Conservation (phyloP, 768 basidiomycete genomes). For the Xerocomellus chrysenteron region DNA sequence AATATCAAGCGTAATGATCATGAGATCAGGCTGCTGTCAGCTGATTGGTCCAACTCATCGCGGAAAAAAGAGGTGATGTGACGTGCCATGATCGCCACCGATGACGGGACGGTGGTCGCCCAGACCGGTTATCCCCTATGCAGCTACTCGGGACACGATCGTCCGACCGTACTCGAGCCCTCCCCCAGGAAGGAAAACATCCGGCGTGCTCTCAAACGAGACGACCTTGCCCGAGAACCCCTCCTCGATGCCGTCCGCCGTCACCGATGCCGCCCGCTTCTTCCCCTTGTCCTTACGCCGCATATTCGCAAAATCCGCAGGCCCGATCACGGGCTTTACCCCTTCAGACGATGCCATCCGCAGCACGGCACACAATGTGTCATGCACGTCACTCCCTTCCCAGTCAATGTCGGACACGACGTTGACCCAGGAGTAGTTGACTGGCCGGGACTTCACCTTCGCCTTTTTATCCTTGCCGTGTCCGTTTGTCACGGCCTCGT, state of each 20-base stretch:
- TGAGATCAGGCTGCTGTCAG: neutral
- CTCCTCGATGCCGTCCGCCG: conserved; percentile 19
- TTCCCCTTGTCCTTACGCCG: conserved; percentile 30
- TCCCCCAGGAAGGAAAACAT: conserved; percentile 27
- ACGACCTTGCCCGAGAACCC: conserved; percentile 27
- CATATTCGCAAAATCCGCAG: conserved; percentile 21
- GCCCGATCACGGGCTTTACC: conserved; percentile 27
- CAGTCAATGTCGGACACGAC: conserved; percentile 78
- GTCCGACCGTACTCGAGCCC: conserved; percentile 35
- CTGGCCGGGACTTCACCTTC: conserved; percentile 38
- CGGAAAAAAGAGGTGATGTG: neutral
- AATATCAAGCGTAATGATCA: neutral
- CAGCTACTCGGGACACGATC: conserved; percentile 36
- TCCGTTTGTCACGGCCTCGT: conserved; percentile 18
- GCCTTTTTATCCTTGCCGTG: conserved; percentile 31
- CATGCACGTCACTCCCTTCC: conserved; percentile 74
- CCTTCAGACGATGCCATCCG: conserved; percentile 37
- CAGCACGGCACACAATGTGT: conserved; percentile 43
- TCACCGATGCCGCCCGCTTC: conserved; percentile 10
- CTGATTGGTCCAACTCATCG: neutral
- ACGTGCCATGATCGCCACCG: neutral
- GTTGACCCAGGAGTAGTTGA: conserved; percentile 83
- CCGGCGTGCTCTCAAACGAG: conserved; percentile 37
- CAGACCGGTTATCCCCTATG: conserved; percentile 9
- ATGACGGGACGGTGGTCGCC: neutral